phyloP scores from a whole-genome alignment of 495 filamentous ascomycete genomes.

The Aspergillus affinis region DNA sequence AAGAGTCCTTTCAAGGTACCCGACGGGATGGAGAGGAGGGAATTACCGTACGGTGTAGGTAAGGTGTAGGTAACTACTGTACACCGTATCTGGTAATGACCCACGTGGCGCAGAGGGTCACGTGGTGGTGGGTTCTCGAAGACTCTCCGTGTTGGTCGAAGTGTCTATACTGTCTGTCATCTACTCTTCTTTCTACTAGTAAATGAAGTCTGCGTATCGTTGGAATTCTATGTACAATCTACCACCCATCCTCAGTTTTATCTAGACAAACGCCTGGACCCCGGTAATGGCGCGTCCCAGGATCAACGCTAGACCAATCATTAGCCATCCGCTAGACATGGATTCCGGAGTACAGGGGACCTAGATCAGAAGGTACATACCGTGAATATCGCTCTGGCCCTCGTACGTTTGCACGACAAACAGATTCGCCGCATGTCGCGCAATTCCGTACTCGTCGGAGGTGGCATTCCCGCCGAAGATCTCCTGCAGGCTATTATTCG shows the following conservation, averaged over 20 bases:
- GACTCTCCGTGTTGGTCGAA: neutral
- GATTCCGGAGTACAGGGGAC: conserved; percentile 2
- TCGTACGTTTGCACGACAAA: conserved; percentile 99
- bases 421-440: conserved; percentile 90
- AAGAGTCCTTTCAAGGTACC: too few species aligned
- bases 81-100: neutral
- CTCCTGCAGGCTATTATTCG: conserved; percentile 71
- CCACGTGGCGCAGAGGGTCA: conserved; percentile 25
- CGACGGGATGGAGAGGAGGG: too few species aligned
- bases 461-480: conserved; percentile 96
- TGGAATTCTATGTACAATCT: neutral
- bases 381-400: conserved; percentile 94
- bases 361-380: conserved; percentile 59
- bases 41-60: too few species aligned
- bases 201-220: neutral
- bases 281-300: conserved; percentile 70
- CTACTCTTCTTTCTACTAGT: neutral
- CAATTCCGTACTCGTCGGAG: conserved; percentile 94
- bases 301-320: conserved; percentile 54
- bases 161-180: too few species aligned
- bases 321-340: conserved; percentile 16
- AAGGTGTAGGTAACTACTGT: too few species aligned
- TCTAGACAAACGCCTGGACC: conserved; percentile 64
- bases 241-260: conserved; percentile 2
- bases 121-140: neutral